phyloP scores from a whole-genome alignment of 2,329 filamentous ascomycete species.

The Aspergillus sp. region DNA sequence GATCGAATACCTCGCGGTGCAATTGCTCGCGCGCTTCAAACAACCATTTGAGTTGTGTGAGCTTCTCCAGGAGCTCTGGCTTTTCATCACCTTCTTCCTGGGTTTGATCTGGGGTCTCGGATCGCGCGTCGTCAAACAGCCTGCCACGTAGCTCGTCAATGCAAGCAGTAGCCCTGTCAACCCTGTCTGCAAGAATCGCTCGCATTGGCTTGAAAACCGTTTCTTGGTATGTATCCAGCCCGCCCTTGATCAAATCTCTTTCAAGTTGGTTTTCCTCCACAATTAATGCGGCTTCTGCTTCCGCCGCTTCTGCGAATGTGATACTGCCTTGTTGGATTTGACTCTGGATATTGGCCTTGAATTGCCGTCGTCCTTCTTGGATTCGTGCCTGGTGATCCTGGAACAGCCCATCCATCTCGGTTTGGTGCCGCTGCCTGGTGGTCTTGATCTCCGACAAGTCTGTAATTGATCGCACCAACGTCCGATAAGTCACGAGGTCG shows the following conservation, averaged over 20 bases:
- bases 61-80: constrained; percentile 88
- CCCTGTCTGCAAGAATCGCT: constrained; percentile 73
- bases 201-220: constrained; percentile 83
- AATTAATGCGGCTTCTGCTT: constrained; percentile 75
- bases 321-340: constrained; percentile 78
- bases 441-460: constrained; percentile 71
- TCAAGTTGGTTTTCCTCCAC: constrained; percentile 68
- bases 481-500: constrained; percentile 76
- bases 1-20: constrained; percentile 80
- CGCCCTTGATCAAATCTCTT: constrained; percentile 72
- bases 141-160: constrained; percentile 74
- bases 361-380: constrained; percentile 63
- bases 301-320: constrained; percentile 78
- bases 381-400: constrained; percentile 55
- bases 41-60: constrained; percentile 94
- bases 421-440: constrained; percentile 58
- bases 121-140: constrained; percentile 71
- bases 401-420: constrained; percentile 57
- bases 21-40: constrained; percentile 91
- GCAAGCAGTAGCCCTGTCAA: constrained; percentile 71
- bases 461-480: constrained; percentile 70
- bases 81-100: constrained; percentile 95
- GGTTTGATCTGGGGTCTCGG: constrained; percentile 73
- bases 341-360: constrained; percentile 74
- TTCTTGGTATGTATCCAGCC: constrained; percentile 83